These are phyloP conservation scores for Phytophthora fragariaefolia DNA, from an alignment of 352 stramenopile species.

Conservation along the genomic window DNA sequence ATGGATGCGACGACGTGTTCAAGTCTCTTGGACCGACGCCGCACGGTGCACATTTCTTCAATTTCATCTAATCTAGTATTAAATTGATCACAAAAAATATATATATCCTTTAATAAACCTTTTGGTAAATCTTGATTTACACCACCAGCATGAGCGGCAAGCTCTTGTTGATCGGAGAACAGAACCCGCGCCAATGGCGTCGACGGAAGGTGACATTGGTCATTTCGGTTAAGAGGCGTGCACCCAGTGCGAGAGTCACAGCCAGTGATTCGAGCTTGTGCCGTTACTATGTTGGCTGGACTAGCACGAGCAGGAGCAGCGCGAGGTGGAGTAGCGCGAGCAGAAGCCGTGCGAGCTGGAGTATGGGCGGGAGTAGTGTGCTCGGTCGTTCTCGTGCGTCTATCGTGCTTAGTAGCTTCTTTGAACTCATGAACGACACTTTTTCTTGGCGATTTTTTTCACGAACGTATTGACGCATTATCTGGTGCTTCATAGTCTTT, in stretches of 20 bases:
- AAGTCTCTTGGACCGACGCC: background rate
- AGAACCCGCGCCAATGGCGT: background rate
- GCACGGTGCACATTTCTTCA: no score
- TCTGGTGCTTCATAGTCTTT: background rate
- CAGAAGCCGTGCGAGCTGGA: no score
- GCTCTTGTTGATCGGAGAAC: background rate
- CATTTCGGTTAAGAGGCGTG: no score
- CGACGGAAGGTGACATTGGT: no score
- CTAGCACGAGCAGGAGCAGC: background rate
- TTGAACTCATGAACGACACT: slow-evolving; percentile 1
- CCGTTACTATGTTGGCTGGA: background rate
- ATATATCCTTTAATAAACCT: no score
- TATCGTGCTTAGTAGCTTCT: slow-evolving; percentile 12
- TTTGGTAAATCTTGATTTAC: no score
- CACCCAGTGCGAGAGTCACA: background rate
- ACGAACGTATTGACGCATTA: background rate
- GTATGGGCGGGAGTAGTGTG: background rate
- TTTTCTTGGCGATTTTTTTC: slow-evolving; percentile 7
- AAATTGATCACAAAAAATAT: no score
- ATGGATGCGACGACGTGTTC: background rate
- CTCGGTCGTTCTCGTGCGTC: background rate
- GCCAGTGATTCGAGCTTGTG: background rate
- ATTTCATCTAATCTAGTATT: no score
- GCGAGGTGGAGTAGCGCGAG: background rate
- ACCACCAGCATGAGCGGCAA: no score